Base-by-base conservation (phyloP, 2,329 filamentous ascomycete species). In the Epicoccum nigrum region DNA sequence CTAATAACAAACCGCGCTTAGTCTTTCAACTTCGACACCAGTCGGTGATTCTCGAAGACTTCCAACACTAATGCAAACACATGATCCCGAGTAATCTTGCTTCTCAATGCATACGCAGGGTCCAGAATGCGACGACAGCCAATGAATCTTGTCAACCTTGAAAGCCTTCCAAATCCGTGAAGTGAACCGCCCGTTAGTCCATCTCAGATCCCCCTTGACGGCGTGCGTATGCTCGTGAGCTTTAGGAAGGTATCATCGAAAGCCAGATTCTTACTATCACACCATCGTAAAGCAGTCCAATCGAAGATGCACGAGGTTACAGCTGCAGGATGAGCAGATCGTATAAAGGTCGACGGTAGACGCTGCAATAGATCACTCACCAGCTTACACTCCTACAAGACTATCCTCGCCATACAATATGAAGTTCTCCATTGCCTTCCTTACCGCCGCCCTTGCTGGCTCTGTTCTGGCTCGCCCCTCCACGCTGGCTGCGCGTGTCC, bases 391-490 rank as follows among this genome's bases (percentile, higher is more conserved):
- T 45, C 42, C 20, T 15, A 30, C 34, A 40, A 33, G 11, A 30
- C 11, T 25, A n/a, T 4, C 31, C 15, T 4, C 4, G 12, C 30
- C 30, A n/a, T 2, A 19, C 45, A 55, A 11, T 15, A 62, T 62
- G 56, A 62, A 58, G 52, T 55, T 62, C 31, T 47, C 50, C 16
- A 30, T 52, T 30, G 46, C 51, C 19, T 28, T 57, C 41, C 5
- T 61, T 37, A 33, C 43, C 21, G 42, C 54, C 17, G 55, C 53
- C 42, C 23, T 61, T 27, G 40, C 52, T 6, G 52, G 56, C 45
- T 48, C 51, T 7, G 53, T 34, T 16, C n/a, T 55, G 45, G 56
- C 54, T 39, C 54, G 47, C n/a, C 56, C 59, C 12, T 58, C 56
- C 4, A 51, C 41, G 7, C 59, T 59, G 16, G 56, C 56, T 9